phyloP scores from a whole-genome alignment of 2,329 filamentous ascomycete genomes.

The Ophiostoma triangulosporum region DNA sequence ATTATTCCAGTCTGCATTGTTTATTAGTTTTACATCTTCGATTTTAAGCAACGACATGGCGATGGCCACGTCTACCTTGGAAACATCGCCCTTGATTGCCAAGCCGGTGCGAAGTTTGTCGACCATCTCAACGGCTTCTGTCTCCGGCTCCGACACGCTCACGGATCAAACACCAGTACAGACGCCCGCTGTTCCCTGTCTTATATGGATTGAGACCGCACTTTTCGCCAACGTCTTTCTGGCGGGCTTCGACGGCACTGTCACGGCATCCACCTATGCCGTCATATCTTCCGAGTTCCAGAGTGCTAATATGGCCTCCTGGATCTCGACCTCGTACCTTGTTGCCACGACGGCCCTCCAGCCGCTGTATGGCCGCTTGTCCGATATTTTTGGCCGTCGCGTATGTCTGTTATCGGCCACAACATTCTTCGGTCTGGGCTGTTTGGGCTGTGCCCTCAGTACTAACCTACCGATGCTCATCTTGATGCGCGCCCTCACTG shows the following conservation, averaged over 20 bases:
- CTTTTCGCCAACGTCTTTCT: constrained; percentile 54
- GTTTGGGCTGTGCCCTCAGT: constrained; percentile 40
- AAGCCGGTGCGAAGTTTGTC: background rate
- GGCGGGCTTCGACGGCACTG: constrained; percentile 55
- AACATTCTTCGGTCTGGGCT: constrained; percentile 21
- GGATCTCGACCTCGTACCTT: constrained; percentile 50
- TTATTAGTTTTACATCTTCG: background rate
- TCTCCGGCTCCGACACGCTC: background rate
- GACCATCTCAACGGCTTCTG: background rate
- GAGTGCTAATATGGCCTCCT: constrained; percentile 37
- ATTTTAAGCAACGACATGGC: background rate
- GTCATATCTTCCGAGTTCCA: constrained; percentile 38
- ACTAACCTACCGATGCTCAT: constrained; percentile 39
- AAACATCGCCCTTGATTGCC: background rate
- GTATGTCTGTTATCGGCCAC: constrained; percentile 47
- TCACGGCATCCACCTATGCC: constrained; percentile 61
- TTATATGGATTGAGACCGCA: constrained; percentile 44
- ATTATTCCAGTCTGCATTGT: background rate
- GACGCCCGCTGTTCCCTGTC: constrained; percentile 22
- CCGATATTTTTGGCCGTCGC: constrained; percentile 52
- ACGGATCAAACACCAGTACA: background rate
- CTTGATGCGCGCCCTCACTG: constrained; percentile 30
- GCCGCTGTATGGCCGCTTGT: constrained; percentile 43
- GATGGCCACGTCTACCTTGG: background rate
- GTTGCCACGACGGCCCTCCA: constrained; percentile 64